phyloP scores from a whole-genome alignment of 78 protist species.

The Carpediemonas membranifera region DNA sequence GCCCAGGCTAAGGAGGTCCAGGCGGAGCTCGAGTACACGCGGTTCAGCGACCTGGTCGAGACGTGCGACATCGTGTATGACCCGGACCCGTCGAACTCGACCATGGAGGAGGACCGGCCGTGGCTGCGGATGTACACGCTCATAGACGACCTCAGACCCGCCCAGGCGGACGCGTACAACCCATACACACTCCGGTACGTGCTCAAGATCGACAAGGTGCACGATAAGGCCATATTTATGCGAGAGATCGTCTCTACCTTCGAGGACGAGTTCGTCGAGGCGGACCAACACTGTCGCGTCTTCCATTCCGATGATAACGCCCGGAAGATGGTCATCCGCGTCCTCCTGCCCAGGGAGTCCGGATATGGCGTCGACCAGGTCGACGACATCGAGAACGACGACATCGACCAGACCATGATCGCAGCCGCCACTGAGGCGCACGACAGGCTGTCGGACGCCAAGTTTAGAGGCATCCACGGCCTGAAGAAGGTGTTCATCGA shows the following conservation, averaged over 20 bases:
- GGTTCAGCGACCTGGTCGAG: slow-evolving; percentile 52
- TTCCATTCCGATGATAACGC: slow-evolving; percentile 72
- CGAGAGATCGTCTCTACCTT: no score
- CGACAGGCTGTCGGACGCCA: background rate
- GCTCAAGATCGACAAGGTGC: slow-evolving; percentile 20
- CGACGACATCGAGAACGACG: slow-evolving; percentile 11
- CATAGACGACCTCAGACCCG: no score
- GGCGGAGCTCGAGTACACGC: slow-evolving; percentile 60
- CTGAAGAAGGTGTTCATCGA: slow-evolving; percentile 56
- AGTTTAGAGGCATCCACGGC: slow-evolving; percentile 65
- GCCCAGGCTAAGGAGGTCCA: slow-evolving; percentile 7
- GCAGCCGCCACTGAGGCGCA: slow-evolving; percentile 11
- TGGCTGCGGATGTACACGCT: slow-evolving; percentile 42
- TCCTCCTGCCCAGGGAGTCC: slow-evolving; percentile 44
- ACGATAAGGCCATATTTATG: slow-evolving; percentile 47
- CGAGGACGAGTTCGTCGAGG: slow-evolving; percentile 16
- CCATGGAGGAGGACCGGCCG: slow-evolving; percentile 63
- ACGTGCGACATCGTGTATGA: slow-evolving; percentile 83
- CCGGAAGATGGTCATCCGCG: slow-evolving; percentile 56
- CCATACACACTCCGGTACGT: slow-evolving; percentile 25
- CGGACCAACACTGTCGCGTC: slow-evolving; percentile 42
- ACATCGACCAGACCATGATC: slow-evolving; percentile 4
- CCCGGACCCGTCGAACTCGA: slow-evolving; percentile 61
- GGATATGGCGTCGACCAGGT: no score
- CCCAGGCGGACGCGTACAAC: no score